phyloP scores from a whole-genome alignment of 768 basidiomycete species.

The Amanita subjunquillea region DNA sequence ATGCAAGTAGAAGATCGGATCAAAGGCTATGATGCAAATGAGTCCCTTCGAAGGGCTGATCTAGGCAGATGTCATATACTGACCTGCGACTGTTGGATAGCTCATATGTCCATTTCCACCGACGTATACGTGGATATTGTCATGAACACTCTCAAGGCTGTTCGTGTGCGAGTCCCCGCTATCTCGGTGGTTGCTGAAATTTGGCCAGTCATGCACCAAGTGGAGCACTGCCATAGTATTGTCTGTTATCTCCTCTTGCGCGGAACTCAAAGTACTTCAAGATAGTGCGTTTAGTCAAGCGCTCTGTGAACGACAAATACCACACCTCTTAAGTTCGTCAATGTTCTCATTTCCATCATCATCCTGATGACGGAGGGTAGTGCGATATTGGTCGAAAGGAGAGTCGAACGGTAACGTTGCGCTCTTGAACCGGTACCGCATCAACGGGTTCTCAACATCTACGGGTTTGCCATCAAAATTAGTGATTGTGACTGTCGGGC shows the following conservation, averaged over 20 bases:
- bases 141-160: conserved; percentile 42
- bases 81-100: conserved; percentile 29
- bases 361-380: conserved; percentile 24
- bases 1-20: conserved; percentile 46
- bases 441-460: conserved; percentile 22
- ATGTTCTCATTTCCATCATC: conserved; percentile 22
- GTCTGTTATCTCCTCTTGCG: conserved; percentile 16
- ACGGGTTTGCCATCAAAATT: conserved; percentile 16
- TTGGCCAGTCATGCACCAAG: conserved; percentile 26
- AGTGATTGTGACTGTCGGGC: conserved; percentile 17
- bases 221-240: conserved; percentile 29
- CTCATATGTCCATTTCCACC: conserved; percentile 35
- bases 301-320: background rate
- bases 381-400: conserved; percentile 20
- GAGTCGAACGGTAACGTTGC: conserved; percentile 17
- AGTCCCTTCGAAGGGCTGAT: background rate
- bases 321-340: conserved; percentile 17
- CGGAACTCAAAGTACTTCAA: conserved; percentile 13
- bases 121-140: conserved; percentile 31
- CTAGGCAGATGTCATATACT: background rate
- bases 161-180: conserved; percentile 28
- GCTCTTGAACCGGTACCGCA: conserved; percentile 24
- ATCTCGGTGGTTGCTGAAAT: conserved; percentile 36
- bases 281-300: background rate
- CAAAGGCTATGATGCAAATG: conserved; percentile 24